These are phyloP conservation scores for Hypoxylon sp. DNA, from an alignment of 2,329 filamentous ascomycete species.

Conservation along the genomic window DNA sequence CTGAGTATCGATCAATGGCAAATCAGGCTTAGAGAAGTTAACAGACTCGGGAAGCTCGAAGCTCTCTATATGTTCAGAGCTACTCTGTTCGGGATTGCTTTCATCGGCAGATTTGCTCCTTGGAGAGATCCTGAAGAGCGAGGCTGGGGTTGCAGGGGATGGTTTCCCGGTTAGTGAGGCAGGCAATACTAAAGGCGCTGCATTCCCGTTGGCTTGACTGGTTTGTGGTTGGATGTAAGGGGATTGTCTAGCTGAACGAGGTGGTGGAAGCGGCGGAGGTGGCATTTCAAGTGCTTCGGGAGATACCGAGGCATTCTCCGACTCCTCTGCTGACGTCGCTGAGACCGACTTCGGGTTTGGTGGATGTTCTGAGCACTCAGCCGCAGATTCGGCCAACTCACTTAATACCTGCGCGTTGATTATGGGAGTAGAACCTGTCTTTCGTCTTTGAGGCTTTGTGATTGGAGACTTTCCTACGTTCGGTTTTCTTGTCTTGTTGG, in stretches of 20 bases:
- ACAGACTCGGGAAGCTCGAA: slow-evolving; percentile 82
- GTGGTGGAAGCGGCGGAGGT: slow-evolving; percentile 76
- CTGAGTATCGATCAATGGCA: slow-evolving; percentile 67
- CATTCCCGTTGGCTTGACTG: slow-evolving; percentile 58
- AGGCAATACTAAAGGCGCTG: slow-evolving; percentile 47
- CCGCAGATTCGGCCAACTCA: slow-evolving; percentile 63
- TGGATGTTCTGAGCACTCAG: slow-evolving; percentile 56
- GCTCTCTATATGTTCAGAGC: slow-evolving; percentile 69
- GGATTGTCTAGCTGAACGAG: slow-evolving; percentile 75
- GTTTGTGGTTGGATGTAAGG: slow-evolving; percentile 75
- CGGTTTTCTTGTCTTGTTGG: slow-evolving; percentile 67
- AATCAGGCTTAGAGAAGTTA: slow-evolving; percentile 62
- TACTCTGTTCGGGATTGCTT: slow-evolving; percentile 59
- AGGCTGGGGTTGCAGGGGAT: slow-evolving; percentile 87
- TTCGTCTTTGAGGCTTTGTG: slow-evolving; percentile 74
- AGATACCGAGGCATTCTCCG: slow-evolving; percentile 75
- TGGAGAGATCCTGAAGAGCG: slow-evolving; percentile 82
- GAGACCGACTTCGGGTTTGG: slow-evolving; percentile 56
- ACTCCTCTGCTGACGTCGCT: slow-evolving; percentile 65
- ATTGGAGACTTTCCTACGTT: slow-evolving; percentile 80
- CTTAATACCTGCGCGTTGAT: slow-evolving; percentile 70
- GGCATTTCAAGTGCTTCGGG: slow-evolving; percentile 77
- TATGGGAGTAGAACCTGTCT: slow-evolving; percentile 67
- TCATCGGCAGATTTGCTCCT: slow-evolving; percentile 64
- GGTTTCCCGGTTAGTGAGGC: slow-evolving; percentile 58